Evolutionary conservation across 208 protist species (phyloP), one percentile per base, ranked within the genome.

Genomic region (Kentomonas sorsogonicus): DNA sequence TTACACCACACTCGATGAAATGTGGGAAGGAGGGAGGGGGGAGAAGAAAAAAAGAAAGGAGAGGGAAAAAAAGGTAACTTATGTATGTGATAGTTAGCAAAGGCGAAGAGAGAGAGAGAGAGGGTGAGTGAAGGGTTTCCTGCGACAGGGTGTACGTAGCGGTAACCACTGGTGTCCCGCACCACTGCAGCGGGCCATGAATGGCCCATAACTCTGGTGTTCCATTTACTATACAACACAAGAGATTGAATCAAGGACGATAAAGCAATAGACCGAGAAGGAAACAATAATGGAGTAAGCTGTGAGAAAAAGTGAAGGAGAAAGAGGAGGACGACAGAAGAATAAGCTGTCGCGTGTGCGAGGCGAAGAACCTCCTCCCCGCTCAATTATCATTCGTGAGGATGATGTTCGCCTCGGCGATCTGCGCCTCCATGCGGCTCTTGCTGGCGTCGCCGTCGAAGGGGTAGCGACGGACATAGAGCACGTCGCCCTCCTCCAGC

Each of bases 401-500:
- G 1, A 91, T 30, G 0, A 80, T 67, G 51, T 74, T 89, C 0
- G 87, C 87, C 56, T 94, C 83, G 51, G 76, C 77, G 52, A 88
- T 62, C 58, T 85, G 71, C 40, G 74, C 77, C 9, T 74, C 68
- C 56, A 88, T 89, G 38, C 53, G 58, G 46, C 77, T 55, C 53
- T 85, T 41, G 10, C 73, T 67, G 7, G 52, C 61, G n/a, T 65
- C 36, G n/a, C 62, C 57, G 46, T 70, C 45, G 39, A 72, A 69
- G 6, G 87, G 83, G 54, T 70, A 85, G 25, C 74, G 71, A 11
- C 87, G 77, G 34, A 88, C 22, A 50, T 90, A 91, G 51, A 94
- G 58, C 54, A 86, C 60, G 39, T 94, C 83, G 13, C 83, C 83
- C 50, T 60, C 63, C 51, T 85, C 80, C 43, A 94, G 58, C 23